Evolutionary conservation across 2,329 filamentous ascomycete species (phyloP).

Genomic region (Xylaria sp.): DNA sequence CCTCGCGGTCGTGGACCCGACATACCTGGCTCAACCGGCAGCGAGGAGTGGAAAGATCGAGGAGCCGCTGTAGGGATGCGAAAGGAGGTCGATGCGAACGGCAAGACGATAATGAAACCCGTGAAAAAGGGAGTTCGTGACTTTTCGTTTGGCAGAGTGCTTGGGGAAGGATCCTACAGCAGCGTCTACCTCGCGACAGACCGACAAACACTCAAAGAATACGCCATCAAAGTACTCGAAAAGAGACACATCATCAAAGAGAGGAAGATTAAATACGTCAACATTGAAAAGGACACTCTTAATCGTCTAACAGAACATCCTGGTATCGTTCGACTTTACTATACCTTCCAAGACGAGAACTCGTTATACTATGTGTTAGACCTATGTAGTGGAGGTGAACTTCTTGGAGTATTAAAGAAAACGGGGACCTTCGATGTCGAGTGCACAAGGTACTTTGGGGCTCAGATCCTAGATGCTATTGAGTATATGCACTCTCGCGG

Average conservation of each 20-base stretch:
- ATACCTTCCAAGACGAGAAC: constrained; percentile 97
- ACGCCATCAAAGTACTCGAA: constrained; percentile 97
- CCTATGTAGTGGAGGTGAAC: constrained; percentile 89
- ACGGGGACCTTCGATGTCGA: constrained; percentile 95
- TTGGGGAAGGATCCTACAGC: constrained; percentile 98
- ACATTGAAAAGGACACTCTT: constrained; percentile 98
- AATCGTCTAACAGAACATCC: constrained; percentile 97
- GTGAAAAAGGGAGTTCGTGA: constrained; percentile 98
- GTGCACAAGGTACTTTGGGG: constrained; percentile 92
- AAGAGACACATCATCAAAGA: constrained; percentile 99
- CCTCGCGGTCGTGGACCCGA: constrained; percentile 53
- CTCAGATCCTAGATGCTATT: constrained; percentile 95
- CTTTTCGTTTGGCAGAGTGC: constrained; percentile 89
- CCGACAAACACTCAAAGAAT: constrained; percentile 92
- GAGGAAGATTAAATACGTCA: constrained; percentile 99
- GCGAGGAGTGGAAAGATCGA: constrained; percentile 94
- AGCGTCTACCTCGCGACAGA: constrained; percentile 94
- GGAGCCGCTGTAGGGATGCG: constrained; percentile 88
- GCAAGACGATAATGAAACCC: constrained; percentile 81
- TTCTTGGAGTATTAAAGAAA: constrained; percentile 92
- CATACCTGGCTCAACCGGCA: constrained; percentile 64
- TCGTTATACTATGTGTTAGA: constrained; percentile 98
- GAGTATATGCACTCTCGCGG: constrained; percentile 98
- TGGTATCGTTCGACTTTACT: constrained; percentile 95
- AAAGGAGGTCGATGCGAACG: constrained; percentile 86